Base-by-base conservation (phyloP, 345 rosid species). In the Syzygium grande region DNA sequence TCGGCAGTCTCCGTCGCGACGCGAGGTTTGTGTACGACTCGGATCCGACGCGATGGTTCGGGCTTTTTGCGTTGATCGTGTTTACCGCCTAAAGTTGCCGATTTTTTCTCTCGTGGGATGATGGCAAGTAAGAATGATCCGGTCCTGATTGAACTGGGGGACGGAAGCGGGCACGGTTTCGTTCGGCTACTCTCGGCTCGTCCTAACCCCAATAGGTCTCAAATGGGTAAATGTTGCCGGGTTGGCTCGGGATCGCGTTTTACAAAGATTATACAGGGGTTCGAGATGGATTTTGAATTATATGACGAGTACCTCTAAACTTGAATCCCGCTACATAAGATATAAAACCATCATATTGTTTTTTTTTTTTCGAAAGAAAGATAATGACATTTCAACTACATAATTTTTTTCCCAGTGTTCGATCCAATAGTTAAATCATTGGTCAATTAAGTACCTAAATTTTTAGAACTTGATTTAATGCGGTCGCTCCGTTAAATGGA, bases 171-270 rank as follows among this genome's bases (percentile, higher is more conserved):
- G 46, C 43, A 16, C 1, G 3, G 22, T 68, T 68, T 68, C 10
- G 1, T 16, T 10, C 0, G 13, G 78, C 0, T n/a, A n/a, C n/a
- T 16, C 22, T 30, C 11, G 0, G 4, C 43, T 15, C 22, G 0
- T 34, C 22, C 11, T 3, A 16, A 5, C 11, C 78, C 41, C 16
- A 30, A 19, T 0, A 30, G 22, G 22, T 19, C 78, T 65, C 30
- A 16, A 65, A 30, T 65, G 78, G 38, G 21, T 63, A 63, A 17
- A 5, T 7, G 41, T 16, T 30, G 38, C 10, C 1, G 0, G 38
- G 41, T 0, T 0, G 9, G 38, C 38, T 29, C 7, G 77, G 21
- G 41, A 63, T 63, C 41, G 1, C 23, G 5, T 54, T 16, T 52
- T 54, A 2, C 58, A 19, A 54, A 54, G 7, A 54, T 54, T 19